Evolutionary conservation across 441 rosid species (phyloP), one percentile per base, ranked within the genome.

Genomic region (Metrosideros polymorpha): DNA sequence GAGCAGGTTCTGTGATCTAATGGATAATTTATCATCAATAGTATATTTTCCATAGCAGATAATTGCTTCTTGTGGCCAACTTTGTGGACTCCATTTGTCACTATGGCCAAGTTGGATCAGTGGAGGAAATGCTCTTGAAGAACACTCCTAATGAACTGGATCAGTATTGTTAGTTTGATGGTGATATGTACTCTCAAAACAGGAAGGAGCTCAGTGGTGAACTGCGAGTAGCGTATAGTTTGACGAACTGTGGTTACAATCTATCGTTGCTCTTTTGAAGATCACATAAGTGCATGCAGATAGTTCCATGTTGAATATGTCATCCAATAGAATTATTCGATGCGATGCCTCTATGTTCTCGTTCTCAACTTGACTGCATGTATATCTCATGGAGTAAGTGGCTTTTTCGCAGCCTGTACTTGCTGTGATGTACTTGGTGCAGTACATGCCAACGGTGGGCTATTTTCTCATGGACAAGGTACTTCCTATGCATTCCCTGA

Each of bases 391-490:
- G 49, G 49, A 71, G 47, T 39, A 71, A 39, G 47, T 22, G 79
- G 79, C 27, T 24, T 54, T 27, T 82, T 91, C 89, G 88, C 97
- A 95, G 99, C 99, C 99, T 86, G 99, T 96, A 49, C 92, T 97
- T 30, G 93, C 93, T 53, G 97, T 97, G 76, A 93, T 96, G 96
- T 97, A 96, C 91, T 89, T 96, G 82, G 95, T 96, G 89, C 99
- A 97, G 87, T 95, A 95, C 92, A 92, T 95, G 94, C 99, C 98
- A 53, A 91, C 91, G 45, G 83, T 96, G 63, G 99, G 99, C 89
- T 93, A 91, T 88, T 96, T 98, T 98, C 94, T 97, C 82, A 97
- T 97, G 98, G 99, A 97, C 92, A 95, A 94, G 99, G 98, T 97
- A 93, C 87, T 75, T 87, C 86, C 83, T 82, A 76, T 84, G 54